Evolutionary conservation across 2,329 filamentous ascomycete genomes (phyloP), one percentile per base, ranked within the genome.

Genomic region (Endoconidiophora polonica): DNA sequence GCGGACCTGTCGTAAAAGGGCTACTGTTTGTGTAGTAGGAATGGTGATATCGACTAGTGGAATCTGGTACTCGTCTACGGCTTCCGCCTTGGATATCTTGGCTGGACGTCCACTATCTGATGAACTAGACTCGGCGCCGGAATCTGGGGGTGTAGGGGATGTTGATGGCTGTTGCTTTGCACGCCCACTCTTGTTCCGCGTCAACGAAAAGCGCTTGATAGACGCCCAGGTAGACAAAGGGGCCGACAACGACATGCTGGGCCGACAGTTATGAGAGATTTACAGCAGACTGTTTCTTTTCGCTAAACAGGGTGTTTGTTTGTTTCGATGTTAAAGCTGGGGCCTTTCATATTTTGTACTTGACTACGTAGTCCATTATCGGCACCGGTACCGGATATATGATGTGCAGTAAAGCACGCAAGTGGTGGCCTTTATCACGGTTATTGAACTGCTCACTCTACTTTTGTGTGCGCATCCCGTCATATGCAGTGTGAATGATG

Each of bases 121-220:
- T 29, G 26, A 29, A 24, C 40, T 26, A 14, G 47, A 49, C 29
- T 43, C 47, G 5, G n/a, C 14, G 1, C 10, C 40, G 3, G 47
- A 49, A 2, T 43, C 39, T 7, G 47, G 39, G 6, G 47, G 47
- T 3, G 47, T 49, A 22, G 26, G 16, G 3, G 18, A 18, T 20
- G n/a, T 12, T 18, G 18, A 5, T 7, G 43, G 20, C 26, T 33
- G 14, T 45, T 45, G 18, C 12, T 47, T 41, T 22, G 20, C n/a
- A 5, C 43, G 29, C 4, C 20, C 10, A 20, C 40, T 44, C 22
- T 41, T 49, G 7, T 26, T 29, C n/a, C n/a, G 16, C 7, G 18
- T 16, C 7, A 49, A 14, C 3, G 47, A 49, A 12, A 49, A 49
- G 9, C 47, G 47, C 40, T 49, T 49, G 14, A 49, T 42, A 12